Percentiles rank a stretch among this genome's conserved stretches.
Evolutionary conservation across 2,329 filamentous ascomycete species (phyloP).

Genomic region (Ustilaginoidea virens): DNA sequence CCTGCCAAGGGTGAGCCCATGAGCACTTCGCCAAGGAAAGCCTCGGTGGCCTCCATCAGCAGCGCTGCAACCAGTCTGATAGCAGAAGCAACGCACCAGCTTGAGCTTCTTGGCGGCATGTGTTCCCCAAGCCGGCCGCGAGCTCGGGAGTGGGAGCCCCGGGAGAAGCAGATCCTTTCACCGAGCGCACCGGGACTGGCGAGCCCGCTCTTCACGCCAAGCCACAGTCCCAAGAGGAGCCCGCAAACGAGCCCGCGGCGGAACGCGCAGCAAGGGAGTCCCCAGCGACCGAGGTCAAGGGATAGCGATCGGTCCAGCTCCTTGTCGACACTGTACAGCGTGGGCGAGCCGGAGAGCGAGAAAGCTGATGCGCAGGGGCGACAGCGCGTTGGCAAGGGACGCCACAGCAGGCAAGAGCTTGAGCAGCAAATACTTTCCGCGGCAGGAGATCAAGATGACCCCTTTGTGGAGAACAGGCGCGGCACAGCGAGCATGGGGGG

Average conservation of each 20-base stretch:
- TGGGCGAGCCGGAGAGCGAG: constrained; percentile 29
- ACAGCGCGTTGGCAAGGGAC: constrained; percentile 2
- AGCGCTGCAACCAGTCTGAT: constrained; percentile 26
- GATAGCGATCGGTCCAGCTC: constrained; percentile 34
- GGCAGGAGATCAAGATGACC: constrained; percentile 10
- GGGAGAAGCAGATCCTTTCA: constrained; percentile 5
- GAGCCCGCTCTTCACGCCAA: constrained; percentile 6
- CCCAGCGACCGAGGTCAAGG: constrained; percentile 15
- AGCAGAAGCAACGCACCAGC: constrained; percentile 18
- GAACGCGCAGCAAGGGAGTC: constrained; percentile 5
- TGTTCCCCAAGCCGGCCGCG: constrained; percentile 28
- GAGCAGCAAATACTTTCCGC: constrained; percentile 1
- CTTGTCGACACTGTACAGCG: constrained; percentile 41
- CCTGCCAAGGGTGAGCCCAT: constrained; percentile 13
- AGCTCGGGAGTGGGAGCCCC: constrained; percentile 13
- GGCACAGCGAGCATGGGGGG: too few species aligned
- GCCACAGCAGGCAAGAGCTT: background rate
- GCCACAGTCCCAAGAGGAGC: constrained; percentile 9
- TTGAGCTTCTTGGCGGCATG: constrained; percentile 19
- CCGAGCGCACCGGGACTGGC: constrained; percentile 4
- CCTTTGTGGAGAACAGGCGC: constrained; percentile 15
- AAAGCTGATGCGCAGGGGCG: constrained; percentile 3
- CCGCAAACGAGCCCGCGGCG: constrained; percentile 9
- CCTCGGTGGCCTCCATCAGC: constrained; percentile 16
- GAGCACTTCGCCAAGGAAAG: constrained; percentile 7